Evolutionary conservation across 1,284 basidiomycete genomes (phyloP), one percentile per base, ranked within the genome.

Genomic region (Lentinus polychrous): DNA sequence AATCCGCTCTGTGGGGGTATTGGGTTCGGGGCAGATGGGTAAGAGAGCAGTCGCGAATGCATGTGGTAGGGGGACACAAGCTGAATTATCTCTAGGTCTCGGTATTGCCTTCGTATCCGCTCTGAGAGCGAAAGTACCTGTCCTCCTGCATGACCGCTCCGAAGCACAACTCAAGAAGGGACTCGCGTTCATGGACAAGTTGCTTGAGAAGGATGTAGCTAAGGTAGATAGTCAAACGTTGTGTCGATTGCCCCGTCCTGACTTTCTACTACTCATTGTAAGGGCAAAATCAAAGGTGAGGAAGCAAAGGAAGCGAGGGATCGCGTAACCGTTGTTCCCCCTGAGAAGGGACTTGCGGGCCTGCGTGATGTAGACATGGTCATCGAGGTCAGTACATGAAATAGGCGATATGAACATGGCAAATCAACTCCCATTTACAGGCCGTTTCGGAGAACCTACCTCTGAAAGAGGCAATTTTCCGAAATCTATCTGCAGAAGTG

Each of bases 21-120:
- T 90, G 24, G 87, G 88, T 41, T 81, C 86, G n/a, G 90, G 90
- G 43, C 89, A 93, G 62, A 91, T 91, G 89, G 91, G 75, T 66
- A 49, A 55, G 63, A 55, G 42, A 10, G 7, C 31, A 17, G n/a
- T 17, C 27, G 20, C 20, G 39, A 14, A 41, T 32, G 41, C 47
- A 32, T 42, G 23, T n/a, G 22, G 39, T 22, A 12, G 17, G 39
- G 39, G 20, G 39, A 10, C 24, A 38, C 7, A 12, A n/a, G 14
- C 39, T 40, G 14, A 22, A 20, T 6, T 12, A 11, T 8, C 35
- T 3, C 20, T 43, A 71, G 69, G 86, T 52, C 79, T 81, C 1
- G 93, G 92, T 1, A 94, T 95, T 49, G 89, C 91, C 35, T 79
- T 90, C 46, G 90, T 94, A 33, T 79, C 91, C 6, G 86, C 91